Conservation (phyloP, 129 eudicot genomes). For the Helianthus annuus region DNA sequence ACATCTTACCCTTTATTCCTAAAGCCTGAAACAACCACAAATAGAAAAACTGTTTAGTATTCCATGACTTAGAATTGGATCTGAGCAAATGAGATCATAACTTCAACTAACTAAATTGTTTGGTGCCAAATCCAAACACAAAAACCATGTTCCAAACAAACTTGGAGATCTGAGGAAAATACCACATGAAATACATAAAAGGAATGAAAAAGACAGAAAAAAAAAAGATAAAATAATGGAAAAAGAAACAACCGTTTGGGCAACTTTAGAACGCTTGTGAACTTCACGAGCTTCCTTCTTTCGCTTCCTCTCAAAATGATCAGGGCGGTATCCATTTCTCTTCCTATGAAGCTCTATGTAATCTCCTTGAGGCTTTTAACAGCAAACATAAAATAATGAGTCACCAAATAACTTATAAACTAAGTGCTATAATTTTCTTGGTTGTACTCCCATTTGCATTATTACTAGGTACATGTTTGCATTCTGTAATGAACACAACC, state of each 20-base stretch:
- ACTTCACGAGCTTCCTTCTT: conserved; percentile 98
- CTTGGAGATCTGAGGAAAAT: background rate
- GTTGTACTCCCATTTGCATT: too few relatives aligned
- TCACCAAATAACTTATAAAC: background rate
- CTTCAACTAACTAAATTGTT: background rate
- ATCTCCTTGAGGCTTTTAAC: conserved; percentile 91
- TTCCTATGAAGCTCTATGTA: conserved; percentile 87
- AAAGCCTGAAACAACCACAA: conserved; percentile 48
- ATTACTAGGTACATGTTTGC: background rate
- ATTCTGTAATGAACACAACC: background rate
- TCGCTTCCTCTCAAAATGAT: conserved; percentile 88
- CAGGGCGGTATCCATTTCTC: conserved; percentile 84
- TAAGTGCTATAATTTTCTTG: too few relatives aligned
- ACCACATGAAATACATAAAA: background rate
- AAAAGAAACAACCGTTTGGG: conserved; percentile 53
- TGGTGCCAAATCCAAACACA: background rate
- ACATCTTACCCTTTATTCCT: conserved; percentile 97
- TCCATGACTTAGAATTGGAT: background rate
- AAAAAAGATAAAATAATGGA: background rate
- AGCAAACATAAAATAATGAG: background rate
- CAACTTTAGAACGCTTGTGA: conserved; percentile 73
- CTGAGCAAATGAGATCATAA: too few relatives aligned
- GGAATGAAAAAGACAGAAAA: background rate
- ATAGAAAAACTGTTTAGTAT: background rate
- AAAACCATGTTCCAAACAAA: background rate